Base-by-base conservation (phyloP, 768 basidiomycete species). In the Tylopilus rubrobrunneus region DNA sequence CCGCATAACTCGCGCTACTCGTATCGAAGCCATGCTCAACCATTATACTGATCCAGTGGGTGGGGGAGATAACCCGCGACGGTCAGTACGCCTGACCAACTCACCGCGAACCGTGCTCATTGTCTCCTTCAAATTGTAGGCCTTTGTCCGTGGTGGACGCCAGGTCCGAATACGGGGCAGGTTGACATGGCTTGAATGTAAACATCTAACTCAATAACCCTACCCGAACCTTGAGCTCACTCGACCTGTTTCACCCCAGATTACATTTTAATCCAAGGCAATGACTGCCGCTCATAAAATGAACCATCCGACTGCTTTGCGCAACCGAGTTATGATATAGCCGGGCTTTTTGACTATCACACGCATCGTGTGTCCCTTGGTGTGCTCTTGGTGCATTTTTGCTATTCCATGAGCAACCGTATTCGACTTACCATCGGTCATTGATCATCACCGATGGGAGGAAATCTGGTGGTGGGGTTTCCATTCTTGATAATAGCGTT, bases 311-410 rank as follows among this genome's bases (percentile, higher is more conserved):
- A 45, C 45, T 31, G 37, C 11, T n/a, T 27, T 19, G 56, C 53
- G 56, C 64, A 61, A 55, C 57, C 55, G 36, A 61, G 59, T 51
- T 28, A 21, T 31, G n/a, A 42, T n/a, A 51, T 66, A 65, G 64
- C 64, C 64, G 55, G 62, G 43, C 59, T 55, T 19, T 39, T 65
- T 39, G 64, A 65, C 64, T 65, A 65, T 66, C 52, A 54, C 64
- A 65, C 64, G 64, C 59, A 65, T 50, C 55, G 64, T 65, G 64
- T 59, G 55, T 42, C 31, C 47, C 52, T 56, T 37, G 62, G 53
- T 63, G 61, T 63, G 56, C 56, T 48, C 61, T 41, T 49, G 53
- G 61, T 63, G 45, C 43, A 47, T 56, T 39, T 39, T 39, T 39
- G 37, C 33, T 29, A 31, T 43, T 50, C 27, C 55, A 49, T 28